Conservation (phyloP, 1,139 yeast species). For the Pichia inconspicua region DNA sequence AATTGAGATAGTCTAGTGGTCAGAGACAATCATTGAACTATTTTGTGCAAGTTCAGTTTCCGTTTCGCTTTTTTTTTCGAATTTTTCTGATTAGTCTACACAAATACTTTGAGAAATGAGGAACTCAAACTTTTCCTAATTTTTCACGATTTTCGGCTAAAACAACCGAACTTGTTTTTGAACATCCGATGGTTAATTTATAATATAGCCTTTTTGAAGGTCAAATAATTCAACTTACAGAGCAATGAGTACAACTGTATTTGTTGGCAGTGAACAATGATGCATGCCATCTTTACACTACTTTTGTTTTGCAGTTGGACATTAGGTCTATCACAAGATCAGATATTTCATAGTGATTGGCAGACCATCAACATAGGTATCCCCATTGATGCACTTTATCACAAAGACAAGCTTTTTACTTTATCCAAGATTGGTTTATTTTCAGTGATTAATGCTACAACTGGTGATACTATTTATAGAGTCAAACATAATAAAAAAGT, state of each 20-base stretch:
- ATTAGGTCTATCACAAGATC: constrained; percentile 21
- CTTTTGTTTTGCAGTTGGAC: constrained; percentile 1
- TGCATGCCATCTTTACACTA: not conserved
- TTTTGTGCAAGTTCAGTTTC: too few species aligned
- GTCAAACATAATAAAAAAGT: constrained; percentile 10
- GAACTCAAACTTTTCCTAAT: not conserved
- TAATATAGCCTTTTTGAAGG: not conserved
- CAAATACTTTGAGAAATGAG: too few species aligned
- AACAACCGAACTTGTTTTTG: not conserved
- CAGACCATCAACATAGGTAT: constrained; percentile 29
- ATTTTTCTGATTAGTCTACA: not conserved
- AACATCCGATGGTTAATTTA: not conserved
- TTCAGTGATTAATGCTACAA: constrained; percentile 21
- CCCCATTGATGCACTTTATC: constrained; percentile 18
- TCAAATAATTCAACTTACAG: too few species aligned
- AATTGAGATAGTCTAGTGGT: too few species aligned
- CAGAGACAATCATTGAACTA: too few species aligned
- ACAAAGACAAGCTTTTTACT: constrained; percentile 16
- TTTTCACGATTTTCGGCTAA: not conserved
- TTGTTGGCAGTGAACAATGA: not conserved
- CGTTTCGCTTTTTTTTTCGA: too few species aligned
- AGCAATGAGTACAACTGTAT: not conserved
- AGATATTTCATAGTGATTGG: constrained; percentile 32
- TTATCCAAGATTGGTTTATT: constrained; percentile 25
- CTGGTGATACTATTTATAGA: constrained; percentile 29